Evolutionary conservation across 352 stramenopile species (phyloP).

Genomic region (Phytophthora agathidicida): DNA sequence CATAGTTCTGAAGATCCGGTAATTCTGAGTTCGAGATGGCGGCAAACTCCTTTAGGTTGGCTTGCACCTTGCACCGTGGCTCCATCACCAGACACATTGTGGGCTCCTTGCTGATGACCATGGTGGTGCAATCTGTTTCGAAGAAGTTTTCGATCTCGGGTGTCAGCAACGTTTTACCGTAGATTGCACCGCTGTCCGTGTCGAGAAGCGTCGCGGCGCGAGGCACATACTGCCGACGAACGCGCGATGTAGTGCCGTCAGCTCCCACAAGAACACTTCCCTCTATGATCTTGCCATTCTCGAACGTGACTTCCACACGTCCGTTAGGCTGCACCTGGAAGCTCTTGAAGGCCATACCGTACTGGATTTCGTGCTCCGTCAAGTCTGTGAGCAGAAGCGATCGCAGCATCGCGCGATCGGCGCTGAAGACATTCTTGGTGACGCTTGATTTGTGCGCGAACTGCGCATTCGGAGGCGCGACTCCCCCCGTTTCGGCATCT

Average conservation of each 20-base stretch:
- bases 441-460: slow-evolving; percentile 33
- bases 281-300: slow-evolving; percentile 53
- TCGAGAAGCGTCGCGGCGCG: slow-evolving; percentile 52
- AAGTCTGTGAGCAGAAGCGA: slow-evolving; percentile 56
- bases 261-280: slow-evolving; percentile 59
- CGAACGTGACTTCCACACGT: slow-evolving; percentile 54
- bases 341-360: slow-evolving; percentile 61
- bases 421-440: slow-evolving; percentile 49
- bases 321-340: slow-evolving; percentile 53
- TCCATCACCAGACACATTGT: slow-evolving; percentile 70
- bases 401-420: slow-evolving; percentile 52
- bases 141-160: slow-evolving; percentile 57
- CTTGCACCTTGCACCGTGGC: slow-evolving; percentile 40
- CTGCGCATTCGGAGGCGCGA: slow-evolving; percentile 20
- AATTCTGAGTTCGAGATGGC: slow-evolving; percentile 14
- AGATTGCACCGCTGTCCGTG: slow-evolving; percentile 69
- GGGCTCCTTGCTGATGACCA: slow-evolving; percentile 47
- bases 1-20: slow-evolving; percentile 51
- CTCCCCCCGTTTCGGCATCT: slow-evolving; percentile 41
- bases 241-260: slow-evolving; percentile 63
- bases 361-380: slow-evolving; percentile 56
- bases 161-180: slow-evolving; percentile 66
- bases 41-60: slow-evolving; percentile 39
- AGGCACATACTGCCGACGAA: slow-evolving; percentile 64
- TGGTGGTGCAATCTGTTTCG: slow-evolving; percentile 49